Evolutionary conservation across 2,329 filamentous ascomycete species (phyloP), one percentile per base, ranked within the genome.

Genomic region (Ophiostoma pallidulum): DNA sequence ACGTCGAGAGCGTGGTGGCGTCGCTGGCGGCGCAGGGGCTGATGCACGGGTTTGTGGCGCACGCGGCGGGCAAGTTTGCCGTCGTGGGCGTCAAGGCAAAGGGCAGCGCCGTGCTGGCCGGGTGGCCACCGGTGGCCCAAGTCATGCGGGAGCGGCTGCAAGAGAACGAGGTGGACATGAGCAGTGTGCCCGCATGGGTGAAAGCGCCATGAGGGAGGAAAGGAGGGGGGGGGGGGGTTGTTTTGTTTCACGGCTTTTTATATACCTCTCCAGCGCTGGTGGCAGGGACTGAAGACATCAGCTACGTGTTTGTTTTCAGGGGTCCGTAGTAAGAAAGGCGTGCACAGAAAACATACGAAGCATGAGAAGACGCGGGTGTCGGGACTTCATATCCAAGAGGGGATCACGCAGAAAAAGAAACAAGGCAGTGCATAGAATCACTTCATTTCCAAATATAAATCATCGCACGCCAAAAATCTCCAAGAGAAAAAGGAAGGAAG

Each of bases 41-140:
- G 20, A 72, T 96, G 60, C 80, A 83, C 55, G 91, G 90, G 2
- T 96, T 90, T 59, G 75, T 96, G 24, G 86, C 85, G 14, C 87
- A 94, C 58, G 76, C 76, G 22, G 80, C 82, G 59, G 75, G 76
- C 37, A 81, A 85, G 41, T 89, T 96, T 59, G 89, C 88, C 12
- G 86, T 96, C 37, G 79, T 84, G 45, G 89, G 90, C 3, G 80
- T 85, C 20, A 84, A 82, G 69, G 74, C 74, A 51, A 77, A 75
- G 54, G 77, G 75, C 4, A 75, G 78, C 20, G 75, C 82, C 0
- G 64, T 86, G 18, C 70, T 71, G 29, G 84, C 83, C 1, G 86
- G 86, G 0, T 96, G 91, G 69, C 89, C 90, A 1, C 70, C 68
- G 37, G 78, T 86, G 1, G 88, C 82, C 74, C 72, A 79, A 48